Conservation (phyloP, 164 flowering plant species). For the Cinnamomum micranthum region DNA sequence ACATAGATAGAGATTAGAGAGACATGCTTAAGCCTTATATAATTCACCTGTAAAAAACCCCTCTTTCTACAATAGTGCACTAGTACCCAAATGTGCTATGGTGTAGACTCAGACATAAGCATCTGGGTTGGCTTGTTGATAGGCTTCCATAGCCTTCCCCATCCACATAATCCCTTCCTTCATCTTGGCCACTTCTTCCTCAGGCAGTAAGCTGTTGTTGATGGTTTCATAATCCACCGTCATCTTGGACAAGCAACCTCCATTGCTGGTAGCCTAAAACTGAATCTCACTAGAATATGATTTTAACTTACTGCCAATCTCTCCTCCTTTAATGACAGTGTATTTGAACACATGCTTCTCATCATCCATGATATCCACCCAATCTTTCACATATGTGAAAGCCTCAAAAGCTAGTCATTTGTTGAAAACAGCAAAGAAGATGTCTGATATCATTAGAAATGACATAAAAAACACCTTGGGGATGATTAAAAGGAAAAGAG, state of each 20-base stretch:
- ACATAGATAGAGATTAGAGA: no score
- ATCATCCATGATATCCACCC: not conserved
- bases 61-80: accelerated
- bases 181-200: not conserved
- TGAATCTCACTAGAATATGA: not conserved
- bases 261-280: not conserved
- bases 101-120: constrained; percentile 1
- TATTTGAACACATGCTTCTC: constrained; percentile 1
- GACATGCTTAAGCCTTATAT: no score
- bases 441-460: no score
- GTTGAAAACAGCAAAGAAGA: no score
- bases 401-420: no score
- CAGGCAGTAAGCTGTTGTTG: not conserved
- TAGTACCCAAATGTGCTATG: no score
- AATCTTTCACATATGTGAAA: constrained; percentile 4
- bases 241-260: not conserved
- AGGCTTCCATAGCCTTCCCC: constrained; percentile 8
- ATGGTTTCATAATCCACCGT: constrained; percentile 5
- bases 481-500: no score
- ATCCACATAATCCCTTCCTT: not conserved
- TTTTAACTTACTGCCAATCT: constrained; percentile 2
- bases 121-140: constrained; percentile 8
- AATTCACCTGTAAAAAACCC: no score
- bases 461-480: no score
- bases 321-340: constrained; percentile 3